Conservation (phyloP, 768 basidiomycete genomes). For the Phanerochaete carnosa region DNA sequence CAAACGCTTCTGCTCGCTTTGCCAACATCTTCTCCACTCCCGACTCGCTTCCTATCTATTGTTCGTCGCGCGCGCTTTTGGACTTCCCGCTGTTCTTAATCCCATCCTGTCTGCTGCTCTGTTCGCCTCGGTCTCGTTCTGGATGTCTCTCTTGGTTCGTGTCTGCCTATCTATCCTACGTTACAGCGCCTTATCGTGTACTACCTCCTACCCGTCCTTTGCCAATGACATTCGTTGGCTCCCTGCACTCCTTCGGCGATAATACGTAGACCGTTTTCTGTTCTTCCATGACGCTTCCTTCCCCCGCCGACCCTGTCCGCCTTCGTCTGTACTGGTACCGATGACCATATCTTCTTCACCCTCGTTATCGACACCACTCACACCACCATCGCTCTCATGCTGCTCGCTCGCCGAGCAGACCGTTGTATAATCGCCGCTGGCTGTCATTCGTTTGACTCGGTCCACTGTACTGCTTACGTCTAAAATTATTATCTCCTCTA, state of each 20-base stretch:
- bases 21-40: background rate
- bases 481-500: slow-evolving; percentile 1
- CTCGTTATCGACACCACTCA: background rate
- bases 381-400: background rate
- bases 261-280: background rate
- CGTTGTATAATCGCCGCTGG: slow-evolving; percentile 1
- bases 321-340: slow-evolving; percentile 14
- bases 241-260: background rate
- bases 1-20: background rate
- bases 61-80: background rate
- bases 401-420: background rate
- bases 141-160: slow-evolving; percentile 6
- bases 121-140: background rate
- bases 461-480: background rate
- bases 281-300: background rate
- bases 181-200: slow-evolving; percentile 15
- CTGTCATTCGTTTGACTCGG: slow-evolving; percentile 3
- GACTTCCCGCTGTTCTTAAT: background rate
- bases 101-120: background rate
- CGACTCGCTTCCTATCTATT: background rate
- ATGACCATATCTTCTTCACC: slow-evolving; percentile 1
- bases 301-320: background rate
- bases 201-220: background rate
- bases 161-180: slow-evolving; percentile 10
- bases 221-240: slow-evolving; percentile 10